phyloP scores from a whole-genome alignment of 352 stramenopile genomes.

The Globisporangium spiculum region DNA sequence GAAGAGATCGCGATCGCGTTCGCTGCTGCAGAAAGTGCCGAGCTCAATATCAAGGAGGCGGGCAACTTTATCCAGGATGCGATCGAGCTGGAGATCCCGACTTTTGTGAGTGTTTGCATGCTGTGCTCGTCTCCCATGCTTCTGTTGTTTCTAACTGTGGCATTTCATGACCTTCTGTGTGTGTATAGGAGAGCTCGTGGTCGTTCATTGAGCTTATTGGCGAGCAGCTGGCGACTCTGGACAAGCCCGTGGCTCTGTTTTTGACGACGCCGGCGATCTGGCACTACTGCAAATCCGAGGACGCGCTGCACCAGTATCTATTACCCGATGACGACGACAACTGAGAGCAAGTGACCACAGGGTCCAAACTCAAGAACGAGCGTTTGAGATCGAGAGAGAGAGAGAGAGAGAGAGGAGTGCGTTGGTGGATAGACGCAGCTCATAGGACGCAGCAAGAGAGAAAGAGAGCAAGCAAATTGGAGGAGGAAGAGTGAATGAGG shows the following conservation, averaged over 20 bases:
- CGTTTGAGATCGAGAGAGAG: neutral
- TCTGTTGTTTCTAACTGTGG: neutral
- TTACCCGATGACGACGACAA: slow-evolving; percentile 70
- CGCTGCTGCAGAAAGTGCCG: slow-evolving; percentile 61
- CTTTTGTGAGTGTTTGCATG: slow-evolving; percentile 8
- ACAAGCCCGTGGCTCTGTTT: slow-evolving; percentile 68
- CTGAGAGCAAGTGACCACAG: slow-evolving; percentile 9
- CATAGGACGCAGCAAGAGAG: neutral
- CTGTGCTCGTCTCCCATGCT: neutral
- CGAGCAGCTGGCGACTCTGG: slow-evolving; percentile 60
- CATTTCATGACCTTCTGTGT: neutral
- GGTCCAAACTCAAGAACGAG: neutral
- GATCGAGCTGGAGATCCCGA: slow-evolving; percentile 72
- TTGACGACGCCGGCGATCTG: slow-evolving; percentile 64
- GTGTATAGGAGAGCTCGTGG: slow-evolving; percentile 68
- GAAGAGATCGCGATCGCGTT: slow-evolving; percentile 74
- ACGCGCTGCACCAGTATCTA: slow-evolving; percentile 76
- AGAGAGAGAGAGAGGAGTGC: neutral
- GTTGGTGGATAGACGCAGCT: neutral
- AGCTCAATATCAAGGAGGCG: slow-evolving; percentile 83
- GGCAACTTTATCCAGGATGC: slow-evolving; percentile 79
- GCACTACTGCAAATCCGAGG: slow-evolving; percentile 84
- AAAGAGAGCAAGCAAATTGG: neutral
- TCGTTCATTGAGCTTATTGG: slow-evolving; percentile 80
- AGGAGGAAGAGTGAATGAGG: neutral